Base-by-base conservation (phyloP, 768 basidiomycete genomes). In the Boletus reticulatus region DNA sequence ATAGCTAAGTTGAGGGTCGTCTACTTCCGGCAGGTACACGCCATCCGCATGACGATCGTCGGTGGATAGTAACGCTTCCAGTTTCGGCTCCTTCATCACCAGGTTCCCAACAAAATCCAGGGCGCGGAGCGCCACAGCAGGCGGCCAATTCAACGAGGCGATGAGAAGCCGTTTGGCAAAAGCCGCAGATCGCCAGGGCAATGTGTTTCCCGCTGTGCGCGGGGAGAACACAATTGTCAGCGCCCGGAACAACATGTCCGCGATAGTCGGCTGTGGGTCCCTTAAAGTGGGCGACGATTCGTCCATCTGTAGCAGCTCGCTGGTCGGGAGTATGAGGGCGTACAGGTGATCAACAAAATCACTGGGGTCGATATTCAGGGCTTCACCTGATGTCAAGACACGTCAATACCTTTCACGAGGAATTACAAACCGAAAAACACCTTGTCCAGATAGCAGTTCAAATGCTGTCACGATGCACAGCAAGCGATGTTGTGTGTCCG, bases 381-480 rank as follows among this genome's bases (percentile, higher is more conserved):
- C 92, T 75, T 99, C 97, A 55, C 94, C 94, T 96, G 54, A 43
- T 27, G 41, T 29, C 48, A 46, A 43, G 42, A 34, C 37, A 51
- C 48, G 43, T 62, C 27, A 57, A 45, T 48, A 22, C 8, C 11
- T 49, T 54, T 56, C 54, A 38, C 53, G 43, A 57, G 54, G 29
- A 31, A 56, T 58, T 53, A 17, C 31, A 38, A 52, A 43, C 43
- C 19, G 55, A 42, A 53, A 54, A 60, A 63, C 56, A 85, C 96
- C 97, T 84, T 99, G 97, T 27, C 97, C 97, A 13, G 92, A 90
- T 41, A 98, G 82, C 46, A 99, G 83, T 67, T 98, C 94, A 65
- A 98, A 98, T n/a, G 96, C 97, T 39, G 97, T 97, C 55, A 91
- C 85, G 64, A 98, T 92, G 65, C 92, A 97, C 58, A 87, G 75